A percentile compares a stretch with the other conserved stretches of the same genome.
phyloP scores from a whole-genome alignment of 2,329 filamentous ascomycete species.

The Xylaria sp. region DNA sequence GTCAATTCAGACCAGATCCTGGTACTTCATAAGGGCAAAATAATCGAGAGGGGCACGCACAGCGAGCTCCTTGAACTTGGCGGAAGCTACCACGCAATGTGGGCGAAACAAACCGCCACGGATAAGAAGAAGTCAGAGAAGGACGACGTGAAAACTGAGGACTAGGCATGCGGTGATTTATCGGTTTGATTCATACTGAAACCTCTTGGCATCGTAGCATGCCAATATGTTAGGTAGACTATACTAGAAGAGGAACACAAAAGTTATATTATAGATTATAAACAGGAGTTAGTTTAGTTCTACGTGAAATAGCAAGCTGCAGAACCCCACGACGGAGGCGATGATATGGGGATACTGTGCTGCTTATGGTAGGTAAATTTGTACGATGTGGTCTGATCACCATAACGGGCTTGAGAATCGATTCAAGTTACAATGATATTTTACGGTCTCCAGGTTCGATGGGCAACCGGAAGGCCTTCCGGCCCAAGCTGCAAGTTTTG shows the following conservation, averaged over 20 bases:
- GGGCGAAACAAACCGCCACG: conserved; percentile 61
- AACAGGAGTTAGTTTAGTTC: background rate
- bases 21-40: conserved; percentile 62
- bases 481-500: too few relatives aligned
- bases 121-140: conserved; percentile 51
- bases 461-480: too few relatives aligned
- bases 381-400: too few relatives aligned
- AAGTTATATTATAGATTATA: conserved; percentile 17
- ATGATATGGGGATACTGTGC: background rate
- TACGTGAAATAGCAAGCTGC: background rate
- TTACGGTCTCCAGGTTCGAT: too few relatives aligned
- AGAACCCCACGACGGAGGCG: background rate
- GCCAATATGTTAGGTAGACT: background rate
- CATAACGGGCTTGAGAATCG: too few relatives aligned
- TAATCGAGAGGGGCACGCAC: conserved; percentile 64
- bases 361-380: background rate
- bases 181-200: conserved; percentile 6
- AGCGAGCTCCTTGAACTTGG: conserved; percentile 56
- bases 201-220: background rate
- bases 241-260: conserved; percentile 10
- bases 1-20: conserved; percentile 65
- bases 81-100: conserved; percentile 64
- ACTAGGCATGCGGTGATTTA: conserved; percentile 26
- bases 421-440: too few relatives aligned
- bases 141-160: conserved; percentile 27